phyloP scores from a whole-genome alignment of 2,329 filamentous ascomycete species.

The Lecanoromycetidae sp. region DNA sequence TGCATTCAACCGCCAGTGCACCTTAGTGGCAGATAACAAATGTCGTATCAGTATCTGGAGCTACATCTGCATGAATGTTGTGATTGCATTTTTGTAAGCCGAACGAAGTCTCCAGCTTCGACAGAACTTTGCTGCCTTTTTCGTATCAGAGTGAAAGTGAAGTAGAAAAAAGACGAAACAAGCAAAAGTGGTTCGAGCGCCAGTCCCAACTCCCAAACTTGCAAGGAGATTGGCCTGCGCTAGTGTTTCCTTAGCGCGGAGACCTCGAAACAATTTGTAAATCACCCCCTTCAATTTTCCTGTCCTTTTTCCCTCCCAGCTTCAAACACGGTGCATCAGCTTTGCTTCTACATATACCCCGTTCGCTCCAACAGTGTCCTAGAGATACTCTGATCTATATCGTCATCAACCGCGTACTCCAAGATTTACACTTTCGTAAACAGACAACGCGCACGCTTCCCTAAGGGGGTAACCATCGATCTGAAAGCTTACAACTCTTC shows the following conservation, averaged over 20 bases:
- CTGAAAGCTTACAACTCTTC: not conserved
- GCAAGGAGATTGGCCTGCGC: slow-evolving; percentile 5
- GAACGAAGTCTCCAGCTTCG: too few species aligned
- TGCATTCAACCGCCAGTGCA: too few species aligned
- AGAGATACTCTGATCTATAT: slow-evolving; percentile 3
- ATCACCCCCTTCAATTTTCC: not conserved
- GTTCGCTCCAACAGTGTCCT: not conserved
- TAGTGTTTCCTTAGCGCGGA: too few species aligned
- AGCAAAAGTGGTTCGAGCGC: slow-evolving; percentile 2
- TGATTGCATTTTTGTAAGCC: too few species aligned
- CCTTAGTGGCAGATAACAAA: too few species aligned
- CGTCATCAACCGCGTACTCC: not conserved
- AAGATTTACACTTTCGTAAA: slow-evolving; percentile 4
- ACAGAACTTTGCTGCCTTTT: too few species aligned
- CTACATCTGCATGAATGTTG: too few species aligned
- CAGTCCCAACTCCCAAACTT: not conserved
- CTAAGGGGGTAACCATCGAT: not conserved
- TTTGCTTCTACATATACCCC: not conserved
- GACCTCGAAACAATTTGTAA: too few species aligned
- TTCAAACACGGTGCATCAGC: slow-evolving; percentile 1
- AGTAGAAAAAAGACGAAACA: too few species aligned
- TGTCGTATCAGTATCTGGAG: too few species aligned
- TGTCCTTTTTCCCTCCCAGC: not conserved
- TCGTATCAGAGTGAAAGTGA: too few species aligned
- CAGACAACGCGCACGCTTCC: not conserved